phyloP scores from a whole-genome alignment of 805 yeast genomes.

The Candida quercuum region DNA sequence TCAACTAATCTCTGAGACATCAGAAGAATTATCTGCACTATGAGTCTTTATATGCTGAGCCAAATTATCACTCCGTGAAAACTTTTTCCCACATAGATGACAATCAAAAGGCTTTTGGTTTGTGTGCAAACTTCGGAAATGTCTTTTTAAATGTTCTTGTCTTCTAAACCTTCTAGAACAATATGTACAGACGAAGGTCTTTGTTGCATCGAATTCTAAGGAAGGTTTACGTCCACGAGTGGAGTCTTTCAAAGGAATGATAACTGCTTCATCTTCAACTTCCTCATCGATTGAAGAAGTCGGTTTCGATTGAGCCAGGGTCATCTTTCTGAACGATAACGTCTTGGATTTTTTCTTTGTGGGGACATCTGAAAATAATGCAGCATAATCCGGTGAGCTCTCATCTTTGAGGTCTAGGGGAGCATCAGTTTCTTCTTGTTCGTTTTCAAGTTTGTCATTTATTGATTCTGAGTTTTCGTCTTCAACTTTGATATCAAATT shows the following conservation, averaged over 20 bases:
- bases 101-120: conserved; percentile 68
- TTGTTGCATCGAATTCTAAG: conserved; percentile 46
- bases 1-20: no score
- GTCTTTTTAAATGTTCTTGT: conserved; percentile 74
- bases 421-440: conserved; percentile 1
- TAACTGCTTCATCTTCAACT: neutral
- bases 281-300: neutral
- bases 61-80: conserved; percentile 61
- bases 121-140: conserved; percentile 67
- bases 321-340: conserved; percentile 10
- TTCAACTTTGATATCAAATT: no score
- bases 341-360: conserved; percentile 17
- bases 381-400: conserved; percentile 26
- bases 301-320: neutral
- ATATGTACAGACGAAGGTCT: conserved; percentile 57
- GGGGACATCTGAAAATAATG: conserved; percentile 23
- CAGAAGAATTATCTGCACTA: neutral
- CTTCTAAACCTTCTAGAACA: conserved; percentile 66
- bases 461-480: no score
- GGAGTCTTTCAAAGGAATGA: conserved; percentile 23
- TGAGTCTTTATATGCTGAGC: conserved; percentile 65
- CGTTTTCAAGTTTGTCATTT: neutral
- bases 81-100: conserved; percentile 54
- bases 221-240: conserved; percentile 65
- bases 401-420: conserved; percentile 9